Percentiles rank a stretch among this genome's conserved stretches.
Conservation (phyloP, 2,329 filamentous ascomycete species). For the Boeremia lycopersici region DNA sequence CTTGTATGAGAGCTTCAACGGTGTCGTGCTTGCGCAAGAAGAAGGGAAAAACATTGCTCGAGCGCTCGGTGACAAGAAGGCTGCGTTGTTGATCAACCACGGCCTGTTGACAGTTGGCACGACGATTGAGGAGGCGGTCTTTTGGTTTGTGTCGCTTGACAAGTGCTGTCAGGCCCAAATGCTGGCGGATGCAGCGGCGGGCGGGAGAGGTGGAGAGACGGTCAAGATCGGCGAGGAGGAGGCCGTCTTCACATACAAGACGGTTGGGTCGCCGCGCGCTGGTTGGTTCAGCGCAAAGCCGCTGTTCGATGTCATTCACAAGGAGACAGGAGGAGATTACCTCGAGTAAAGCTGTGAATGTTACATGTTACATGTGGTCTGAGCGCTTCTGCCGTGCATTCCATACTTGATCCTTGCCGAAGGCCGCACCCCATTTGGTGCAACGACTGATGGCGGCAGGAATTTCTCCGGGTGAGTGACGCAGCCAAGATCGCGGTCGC, state of each 20-base stretch:
- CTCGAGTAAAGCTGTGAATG: conserved; percentile 46
- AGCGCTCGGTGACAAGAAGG: conserved; percentile 57
- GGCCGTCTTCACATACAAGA: conserved; percentile 69
- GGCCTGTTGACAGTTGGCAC: conserved; percentile 58
- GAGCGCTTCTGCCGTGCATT: too few relatives aligned
- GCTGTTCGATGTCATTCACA: conserved; percentile 71
- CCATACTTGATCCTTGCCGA: neutral
- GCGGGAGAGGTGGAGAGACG: conserved; percentile 66
- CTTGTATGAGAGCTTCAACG: conserved; percentile 60
- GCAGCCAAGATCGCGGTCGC: conserved; percentile 12
- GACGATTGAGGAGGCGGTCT: conserved; percentile 58
- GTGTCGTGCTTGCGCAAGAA: conserved; percentile 58
- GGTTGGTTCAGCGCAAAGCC: conserved; percentile 75
- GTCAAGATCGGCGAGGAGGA: conserved; percentile 72
- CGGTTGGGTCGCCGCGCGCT: conserved; percentile 64
- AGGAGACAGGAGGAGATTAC: conserved; percentile 64
- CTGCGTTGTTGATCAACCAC: conserved; percentile 61
- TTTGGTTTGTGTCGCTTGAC: conserved; percentile 61
- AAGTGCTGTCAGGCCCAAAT: conserved; percentile 61
- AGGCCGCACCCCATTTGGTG: neutral
- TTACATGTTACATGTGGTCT: neutral
- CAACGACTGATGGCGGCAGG: neutral
- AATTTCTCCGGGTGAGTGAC: neutral
- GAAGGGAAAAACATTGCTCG: conserved; percentile 60
- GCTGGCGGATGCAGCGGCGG: conserved; percentile 61